Base-by-base conservation (phyloP, 768 basidiomycete species). In the Amanita fuliginea region DNA sequence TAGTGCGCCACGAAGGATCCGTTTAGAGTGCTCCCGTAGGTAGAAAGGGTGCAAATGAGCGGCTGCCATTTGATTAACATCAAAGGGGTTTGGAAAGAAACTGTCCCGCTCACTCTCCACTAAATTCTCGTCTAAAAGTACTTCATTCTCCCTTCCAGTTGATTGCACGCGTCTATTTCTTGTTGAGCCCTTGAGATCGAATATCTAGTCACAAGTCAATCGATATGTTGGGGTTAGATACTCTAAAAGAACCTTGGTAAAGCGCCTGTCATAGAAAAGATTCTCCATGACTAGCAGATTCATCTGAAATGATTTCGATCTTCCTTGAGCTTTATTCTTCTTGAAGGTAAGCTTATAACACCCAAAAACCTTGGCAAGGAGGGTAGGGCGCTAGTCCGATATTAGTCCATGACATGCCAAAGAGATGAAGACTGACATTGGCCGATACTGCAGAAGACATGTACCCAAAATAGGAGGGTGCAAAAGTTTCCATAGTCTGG, bases 241-340 rank as follows among this genome's bases (percentile, higher is more conserved):
- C 19, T 5, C 14, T 6, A 14, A 5, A 19, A 35, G 35, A 11
- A 89, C 91, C 75, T 86, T 90, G 3, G 85, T 81, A 59, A 97
- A 95, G 9, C 85, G 79, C 49, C 89, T 77, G 54, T 94, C 89
- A 63, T 96, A 94, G 61, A 97, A 96, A 8, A 95, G 70, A 58
- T 94, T 99, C 67, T 99, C 96, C 95, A 97, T 98, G 43, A 99
- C 89, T 33, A 98, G 69, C 18, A 99, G 71, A 59, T 96, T 96
- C 89, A 97, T 94, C 56, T 93, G 81, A 6, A 86, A 89, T 2
- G 83, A 77, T 60, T 89, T 90, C 5, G 80, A 77, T 65, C 74
- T 88, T 47, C 74, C 77, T 7, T 72, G 61, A 6, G 73, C 73
- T 52, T 71, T 78, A 1, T 78, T 78, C 62, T 90, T 92, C 55